Evolutionary conservation across 441 rosid genomes (phyloP), one percentile per base, ranked within the genome.

Genomic region (Populus tomentosa): DNA sequence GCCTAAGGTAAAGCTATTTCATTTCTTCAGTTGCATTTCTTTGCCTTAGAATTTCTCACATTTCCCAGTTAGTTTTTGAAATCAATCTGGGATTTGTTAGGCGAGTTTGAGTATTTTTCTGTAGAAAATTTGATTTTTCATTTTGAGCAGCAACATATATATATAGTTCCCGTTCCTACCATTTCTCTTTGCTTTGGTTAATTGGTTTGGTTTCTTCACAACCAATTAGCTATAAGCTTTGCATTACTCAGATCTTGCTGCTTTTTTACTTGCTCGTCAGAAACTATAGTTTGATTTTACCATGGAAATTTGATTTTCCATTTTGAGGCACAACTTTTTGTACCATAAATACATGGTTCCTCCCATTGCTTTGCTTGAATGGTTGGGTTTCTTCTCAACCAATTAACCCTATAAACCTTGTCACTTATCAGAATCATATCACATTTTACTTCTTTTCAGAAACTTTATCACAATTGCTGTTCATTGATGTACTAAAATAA

Each of bases 1-100:
- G 75, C 98, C 98, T n/a, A 94, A 94, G 98, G 98, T 94, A 86
- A 23, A 21, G 10, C 36, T 7, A 10, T 38, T 69, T 64, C 30
- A 18, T 50, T n/a, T 62, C 64, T 26, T 20, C 14, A 67, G 36
- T 72, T 50, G 21, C 61, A 16, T 28, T 21, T 42, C 7, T 20
- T 14, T 73, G 23, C 20, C 35, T 65, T 35, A 13, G n/a, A 35
- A 64, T n/a, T 66, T 77, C 7, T 18, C 40, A 28, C 40, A 5
- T 67, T 35, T 5, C 8, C 33, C 3, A 6, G 14, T 6, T 56
- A 2, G 14, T 33, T 67, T 65, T 9, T 21, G 4, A 42, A 65
- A 65, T 38, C n/a, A 26, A 42, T 65, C 16, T n/a, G 20, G 18
- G 21, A 46, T 61, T 24, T 46, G 59, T 67, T 64, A 35, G 36